Evolutionary conservation across 2,329 filamentous ascomycete species (phyloP), one percentile per base, ranked within the genome.

Genomic region (Fusarium camptoceras): DNA sequence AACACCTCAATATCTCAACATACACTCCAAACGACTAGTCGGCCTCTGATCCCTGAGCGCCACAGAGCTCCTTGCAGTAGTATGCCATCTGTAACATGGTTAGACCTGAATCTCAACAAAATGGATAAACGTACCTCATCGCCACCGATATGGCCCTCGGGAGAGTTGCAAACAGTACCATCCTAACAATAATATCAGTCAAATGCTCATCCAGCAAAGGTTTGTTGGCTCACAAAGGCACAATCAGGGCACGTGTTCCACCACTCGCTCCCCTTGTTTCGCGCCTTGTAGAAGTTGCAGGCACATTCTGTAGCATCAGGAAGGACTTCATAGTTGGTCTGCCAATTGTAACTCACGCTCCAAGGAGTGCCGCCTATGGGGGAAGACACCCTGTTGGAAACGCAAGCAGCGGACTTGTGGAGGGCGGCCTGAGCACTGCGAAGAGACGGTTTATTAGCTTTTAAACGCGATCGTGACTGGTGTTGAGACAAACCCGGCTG

Each of bases 191-290:
- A 27, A 3, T 4, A 14, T 51, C 2, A 51, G 48, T 10, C 8
- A 27, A 12, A 16, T 18, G 8, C 6, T n/a, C 9, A 27, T 16
- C n/a, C 10, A 20, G 22, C 18, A 2, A 12, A 16, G 6, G 3
- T 8, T 24, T 2, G 6, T 10, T n/a, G 16, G 41, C 48, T 27
- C 2, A 51, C 48, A 16, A 51, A 51, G 3, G 5, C 14, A 39
- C 48, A 51, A 16, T 51, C 48, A 16, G 48, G 31, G 31, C 48
- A 51, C 2, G 48, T 51, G 16, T 51, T 51, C 48, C 48, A 51
- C 31, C 48, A 51, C 9, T 51, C 48, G 31, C 22, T 51, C 11
- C 48, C 48, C 24, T 51, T 41, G 14, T 39, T 9, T 16, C 48
- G 9, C 2, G 31, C 48, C 22, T 27, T 27, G 48, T 41, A 51